phyloP scores from a whole-genome alignment of 2,329 filamentous ascomycete species.

The Hirsutella rhossiliensis region DNA sequence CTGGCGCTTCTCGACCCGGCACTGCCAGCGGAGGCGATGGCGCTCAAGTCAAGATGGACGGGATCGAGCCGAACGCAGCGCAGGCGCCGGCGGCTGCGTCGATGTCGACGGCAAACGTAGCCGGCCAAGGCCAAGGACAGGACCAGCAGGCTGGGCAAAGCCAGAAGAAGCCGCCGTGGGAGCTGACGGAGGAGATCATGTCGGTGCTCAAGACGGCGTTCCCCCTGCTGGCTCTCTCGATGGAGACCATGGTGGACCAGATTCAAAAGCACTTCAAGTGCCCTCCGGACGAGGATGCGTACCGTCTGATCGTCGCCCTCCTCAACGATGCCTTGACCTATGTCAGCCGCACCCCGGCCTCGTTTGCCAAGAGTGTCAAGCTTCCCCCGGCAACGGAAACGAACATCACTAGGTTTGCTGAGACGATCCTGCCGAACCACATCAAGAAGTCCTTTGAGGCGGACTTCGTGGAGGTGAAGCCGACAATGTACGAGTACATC shows the following conservation, averaged over 20 bases:
- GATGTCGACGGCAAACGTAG: conserved; percentile 10
- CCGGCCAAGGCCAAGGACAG: conserved; percentile 8
- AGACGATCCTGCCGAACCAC: conserved; percentile 87
- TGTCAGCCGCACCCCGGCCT: conserved; percentile 73
- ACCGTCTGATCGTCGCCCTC: conserved; percentile 90
- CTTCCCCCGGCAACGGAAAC: conserved; percentile 81
- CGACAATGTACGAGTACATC: conserved; percentile 97
- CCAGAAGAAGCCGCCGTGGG: conserved; percentile 78
- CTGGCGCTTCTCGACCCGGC: conserved; percentile 31
- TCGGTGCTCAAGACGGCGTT: conserved; percentile 93
- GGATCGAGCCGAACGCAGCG: conserved; percentile 20
- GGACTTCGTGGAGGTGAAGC: conserved; percentile 93
- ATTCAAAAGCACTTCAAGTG: conserved; percentile 99
- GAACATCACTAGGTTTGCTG: conserved; percentile 92
- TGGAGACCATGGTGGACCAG: conserved; percentile 99
- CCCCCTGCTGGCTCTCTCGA: conserved; percentile 85
- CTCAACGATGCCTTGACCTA: conserved; percentile 93
- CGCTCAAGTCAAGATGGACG: conserved; percentile 32
- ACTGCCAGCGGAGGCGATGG: conserved; percentile 36
- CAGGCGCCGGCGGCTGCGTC: conserved; percentile 12
- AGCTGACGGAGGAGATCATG: conserved; percentile 92
- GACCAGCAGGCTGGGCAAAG: conserved; percentile 14
- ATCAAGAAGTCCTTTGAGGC: conserved; percentile 93
- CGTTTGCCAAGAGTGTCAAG: conserved; percentile 85
- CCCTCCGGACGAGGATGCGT: conserved; percentile 94